Percentiles rank a stretch among this genome's conserved stretches.
phyloP scores from a whole-genome alignment of 2,329 filamentous ascomycete species.

The Periconia macrospinosa region DNA sequence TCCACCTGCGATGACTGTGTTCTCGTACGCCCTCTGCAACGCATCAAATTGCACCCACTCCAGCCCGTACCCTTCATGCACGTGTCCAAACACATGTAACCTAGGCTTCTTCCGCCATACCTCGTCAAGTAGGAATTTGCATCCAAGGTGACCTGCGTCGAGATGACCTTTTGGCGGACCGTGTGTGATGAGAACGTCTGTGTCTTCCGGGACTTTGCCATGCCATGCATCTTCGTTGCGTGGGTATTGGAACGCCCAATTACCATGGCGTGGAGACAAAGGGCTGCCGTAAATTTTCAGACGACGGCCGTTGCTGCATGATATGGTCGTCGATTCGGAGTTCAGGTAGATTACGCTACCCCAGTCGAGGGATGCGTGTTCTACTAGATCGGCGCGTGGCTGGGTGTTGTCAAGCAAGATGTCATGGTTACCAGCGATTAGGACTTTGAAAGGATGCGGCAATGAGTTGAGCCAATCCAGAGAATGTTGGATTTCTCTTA shows the following conservation, averaged over 20 bases:
- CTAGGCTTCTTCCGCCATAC: constrained; percentile 70
- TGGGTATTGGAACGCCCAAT: constrained; percentile 76
- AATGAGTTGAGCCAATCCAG: constrained; percentile 76
- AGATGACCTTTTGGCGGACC: constrained; percentile 74
- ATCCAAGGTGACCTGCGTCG: constrained; percentile 63
- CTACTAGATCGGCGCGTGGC: neutral
- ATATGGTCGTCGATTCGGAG: constrained; percentile 61
- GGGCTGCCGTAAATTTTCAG: constrained; percentile 76
- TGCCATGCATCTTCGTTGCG: constrained; percentile 65
- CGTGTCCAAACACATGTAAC: constrained; percentile 79
- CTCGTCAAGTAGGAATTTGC: constrained; percentile 67
- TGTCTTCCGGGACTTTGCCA: constrained; percentile 65
- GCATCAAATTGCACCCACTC: constrained; percentile 3
- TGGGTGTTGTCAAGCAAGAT: constrained; percentile 20
- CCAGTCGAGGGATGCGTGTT: constrained; percentile 57
- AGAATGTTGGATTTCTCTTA: constrained; percentile 71
- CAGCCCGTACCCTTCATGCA: constrained; percentile 61
- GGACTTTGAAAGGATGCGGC: constrained; percentile 75
- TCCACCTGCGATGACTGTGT: constrained; percentile 5
- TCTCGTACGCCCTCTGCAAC: constrained; percentile 7
- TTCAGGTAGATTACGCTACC: constrained; percentile 72
- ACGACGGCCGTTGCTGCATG: constrained; percentile 40
- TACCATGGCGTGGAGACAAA: constrained; percentile 71
- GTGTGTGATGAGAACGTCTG: constrained; percentile 78
- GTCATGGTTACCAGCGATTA: constrained; percentile 86